Evolutionary conservation across 2,329 filamentous ascomycete species (phyloP).

Genomic region (Daldinia eschscholtzii): DNA sequence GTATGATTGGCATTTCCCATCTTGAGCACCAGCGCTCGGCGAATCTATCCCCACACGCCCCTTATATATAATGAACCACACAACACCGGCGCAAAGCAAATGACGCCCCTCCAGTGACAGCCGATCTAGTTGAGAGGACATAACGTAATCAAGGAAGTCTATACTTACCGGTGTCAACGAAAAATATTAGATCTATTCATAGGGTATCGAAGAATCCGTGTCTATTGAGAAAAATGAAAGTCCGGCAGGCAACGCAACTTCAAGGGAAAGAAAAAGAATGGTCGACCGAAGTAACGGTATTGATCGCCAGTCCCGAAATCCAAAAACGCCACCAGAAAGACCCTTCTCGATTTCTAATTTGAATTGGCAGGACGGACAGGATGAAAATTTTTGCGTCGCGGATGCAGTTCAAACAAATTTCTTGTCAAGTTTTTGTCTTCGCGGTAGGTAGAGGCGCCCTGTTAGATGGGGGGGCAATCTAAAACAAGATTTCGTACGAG

Average conservation of each 20-base stretch:
- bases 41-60: conserved; percentile 32
- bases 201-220: conserved; percentile 52
- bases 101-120: conserved; percentile 6
- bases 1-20: conserved; percentile 34
- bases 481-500: conserved; percentile 19
- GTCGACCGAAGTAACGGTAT: conserved; percentile 39
- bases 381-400: neutral
- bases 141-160: conserved; percentile 26
- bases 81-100: conserved; percentile 30
- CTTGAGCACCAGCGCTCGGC: conserved; percentile 29
- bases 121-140: conserved; percentile 16
- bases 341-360: conserved; percentile 27
- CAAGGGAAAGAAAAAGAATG: conserved; percentile 39
- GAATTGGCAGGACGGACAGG: neutral
- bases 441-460: conserved; percentile 1
- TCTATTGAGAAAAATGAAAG: conserved; percentile 49
- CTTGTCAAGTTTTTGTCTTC: conserved; percentile 1
- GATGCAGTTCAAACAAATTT: conserved; percentile 3
- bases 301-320: conserved; percentile 29
- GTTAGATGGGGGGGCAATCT: conserved; percentile 22
- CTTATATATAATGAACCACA: conserved; percentile 26
- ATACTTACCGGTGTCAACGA: conserved; percentile 49
- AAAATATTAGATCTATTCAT: conserved; percentile 52
- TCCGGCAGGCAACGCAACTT: conserved; percentile 34
- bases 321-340: conserved; percentile 45